A percentile compares a stretch with the other conserved stretches of the same genome.
Conservation (phyloP, 2,329 filamentous ascomycete species). For the Sclerotinia trifoliorum region DNA sequence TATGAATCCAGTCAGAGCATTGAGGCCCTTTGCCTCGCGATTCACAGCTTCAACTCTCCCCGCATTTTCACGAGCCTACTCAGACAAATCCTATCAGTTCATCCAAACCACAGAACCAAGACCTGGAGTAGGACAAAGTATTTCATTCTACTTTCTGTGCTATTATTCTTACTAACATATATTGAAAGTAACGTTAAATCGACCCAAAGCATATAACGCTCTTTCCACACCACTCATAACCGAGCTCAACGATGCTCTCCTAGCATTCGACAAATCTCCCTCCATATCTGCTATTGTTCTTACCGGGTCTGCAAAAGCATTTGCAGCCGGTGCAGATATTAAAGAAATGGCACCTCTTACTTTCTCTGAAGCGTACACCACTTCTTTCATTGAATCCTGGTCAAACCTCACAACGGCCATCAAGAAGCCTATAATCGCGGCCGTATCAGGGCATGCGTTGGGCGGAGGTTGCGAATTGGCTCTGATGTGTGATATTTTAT, state of each 20-base stretch:
- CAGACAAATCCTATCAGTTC: constrained; percentile 64
- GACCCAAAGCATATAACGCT: constrained; percentile 93
- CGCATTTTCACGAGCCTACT: constrained; percentile 36
- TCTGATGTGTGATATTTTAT: constrained; percentile 95
- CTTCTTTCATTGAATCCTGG: constrained; percentile 94
- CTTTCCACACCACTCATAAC: constrained; percentile 85
- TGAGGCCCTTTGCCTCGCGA: constrained; percentile 38
- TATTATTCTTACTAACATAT: constrained; percentile 8
- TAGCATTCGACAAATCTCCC: constrained; percentile 66
- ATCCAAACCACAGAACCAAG: constrained; percentile 79
- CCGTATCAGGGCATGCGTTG: constrained; percentile 90
- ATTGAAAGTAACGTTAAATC: constrained; percentile 77
- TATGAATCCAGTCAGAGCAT: constrained; percentile 37
- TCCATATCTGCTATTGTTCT: constrained; percentile 75
- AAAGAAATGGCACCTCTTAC: constrained; percentile 96
- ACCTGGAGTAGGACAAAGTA: constrained; percentile 89
- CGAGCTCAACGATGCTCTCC: constrained; percentile 81
- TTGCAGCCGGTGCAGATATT: constrained; percentile 95
- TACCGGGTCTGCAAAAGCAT: constrained; percentile 85
- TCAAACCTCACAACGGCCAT: constrained; percentile 78
- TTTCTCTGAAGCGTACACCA: constrained; percentile 83
- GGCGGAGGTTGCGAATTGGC: constrained; percentile 95
- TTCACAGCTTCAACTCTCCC: constrained; percentile 36
- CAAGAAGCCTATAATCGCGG: constrained; percentile 92
- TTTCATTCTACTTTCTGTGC: background rate